Conservation (phyloP, 495 filamentous ascomycete genomes). For the Neurospora discreta region DNA sequence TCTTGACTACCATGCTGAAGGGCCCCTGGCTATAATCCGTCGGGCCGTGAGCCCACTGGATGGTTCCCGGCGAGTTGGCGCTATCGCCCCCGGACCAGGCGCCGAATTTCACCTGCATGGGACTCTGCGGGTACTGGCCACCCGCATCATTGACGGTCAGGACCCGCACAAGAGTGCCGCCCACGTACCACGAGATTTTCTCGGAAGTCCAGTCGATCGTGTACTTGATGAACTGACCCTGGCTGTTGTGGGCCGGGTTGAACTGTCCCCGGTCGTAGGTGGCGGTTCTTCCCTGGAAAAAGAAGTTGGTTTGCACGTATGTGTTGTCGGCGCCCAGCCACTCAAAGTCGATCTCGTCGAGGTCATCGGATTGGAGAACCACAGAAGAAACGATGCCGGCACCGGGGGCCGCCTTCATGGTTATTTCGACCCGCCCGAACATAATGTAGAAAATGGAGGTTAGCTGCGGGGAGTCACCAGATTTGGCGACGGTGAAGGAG, state of each 20-base stretch:
- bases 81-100: constrained; percentile 81
- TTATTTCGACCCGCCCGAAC: constrained; percentile 66
- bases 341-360: constrained; percentile 94
- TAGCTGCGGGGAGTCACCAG: constrained; percentile 76
- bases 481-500: constrained; percentile 69
- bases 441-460: constrained; percentile 70
- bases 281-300: constrained; percentile 72
- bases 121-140: constrained; percentile 78
- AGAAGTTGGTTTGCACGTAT: constrained; percentile 84
- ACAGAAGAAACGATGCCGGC: constrained; percentile 70
- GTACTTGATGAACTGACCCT: constrained; percentile 71
- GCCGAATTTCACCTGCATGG: constrained; percentile 78
- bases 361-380: constrained; percentile 77
- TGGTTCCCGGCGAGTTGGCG: constrained; percentile 59
- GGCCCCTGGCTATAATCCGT: constrained; percentile 73
- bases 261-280: constrained; percentile 67
- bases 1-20: constrained; percentile 75
- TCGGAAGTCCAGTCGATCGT: constrained; percentile 77
- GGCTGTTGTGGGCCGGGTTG: constrained; percentile 49
- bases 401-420: constrained; percentile 60
- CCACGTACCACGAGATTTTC: constrained; percentile 72
- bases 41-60: constrained; percentile 75
- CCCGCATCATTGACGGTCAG: constrained; percentile 46
- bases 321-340: constrained; percentile 56
- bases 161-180: constrained; percentile 57